Percentiles rank a stretch among this genome's conserved stretches.
These are phyloP conservation scores for Suhomyces wounanorum DNA, from an alignment of 1,139 yeast genomes.

Conservation along the genomic window DNA sequence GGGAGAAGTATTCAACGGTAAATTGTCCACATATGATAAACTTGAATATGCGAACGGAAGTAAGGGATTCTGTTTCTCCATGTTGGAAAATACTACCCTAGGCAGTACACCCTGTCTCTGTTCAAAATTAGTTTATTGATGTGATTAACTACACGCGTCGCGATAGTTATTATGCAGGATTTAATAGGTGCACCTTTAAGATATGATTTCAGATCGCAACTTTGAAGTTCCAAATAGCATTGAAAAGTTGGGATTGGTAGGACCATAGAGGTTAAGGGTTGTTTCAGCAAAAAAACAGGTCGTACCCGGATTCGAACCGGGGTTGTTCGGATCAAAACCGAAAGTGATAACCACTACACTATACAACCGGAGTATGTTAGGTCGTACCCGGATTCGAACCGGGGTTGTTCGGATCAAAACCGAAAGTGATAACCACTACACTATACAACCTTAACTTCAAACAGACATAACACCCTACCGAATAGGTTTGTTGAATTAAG, in stretches of 20 bases:
- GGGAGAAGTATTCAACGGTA: conserved; percentile 38
- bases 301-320: conserved; percentile 96
- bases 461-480: neutral
- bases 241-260: too few species aligned
- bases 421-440: conserved; percentile 52
- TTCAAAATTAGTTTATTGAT: neutral
- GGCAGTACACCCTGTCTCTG: neutral
- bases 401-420: conserved; percentile 79
- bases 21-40: conserved; percentile 27
- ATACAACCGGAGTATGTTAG: conserved; percentile 51
- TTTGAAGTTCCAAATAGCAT: too few species aligned
- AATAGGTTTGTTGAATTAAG: neutral
- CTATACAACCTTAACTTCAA: conserved; percentile 38
- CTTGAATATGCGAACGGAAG: conserved; percentile 48
- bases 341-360: conserved; percentile 53
- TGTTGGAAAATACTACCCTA: conserved; percentile 10
- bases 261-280: too few species aligned
- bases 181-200: neutral
- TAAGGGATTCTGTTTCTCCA: conserved; percentile 43
- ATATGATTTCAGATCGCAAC: too few species aligned
- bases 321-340: conserved; percentile 73
- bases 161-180: neutral
- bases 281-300: conserved; percentile 41
- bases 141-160: neutral
- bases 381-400: conserved; percentile 95